Conservation (phyloP, 176 grass and related monocot genomes). For the Echinochloa phyllopogon region DNA sequence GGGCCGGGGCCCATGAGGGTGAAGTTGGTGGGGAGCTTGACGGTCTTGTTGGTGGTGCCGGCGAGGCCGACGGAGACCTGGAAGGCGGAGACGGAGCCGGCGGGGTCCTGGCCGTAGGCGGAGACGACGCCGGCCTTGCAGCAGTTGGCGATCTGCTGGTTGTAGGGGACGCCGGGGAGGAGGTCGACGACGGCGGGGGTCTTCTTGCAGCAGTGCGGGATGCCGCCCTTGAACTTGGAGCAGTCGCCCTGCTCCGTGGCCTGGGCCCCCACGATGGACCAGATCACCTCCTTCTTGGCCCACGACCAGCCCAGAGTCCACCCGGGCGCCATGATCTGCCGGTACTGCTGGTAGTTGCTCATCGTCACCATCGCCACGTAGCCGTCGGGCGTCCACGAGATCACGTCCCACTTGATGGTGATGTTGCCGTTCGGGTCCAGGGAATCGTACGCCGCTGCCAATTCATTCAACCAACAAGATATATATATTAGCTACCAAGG, state of each 20-base stretch:
- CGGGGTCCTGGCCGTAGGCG: constrained; percentile 77
- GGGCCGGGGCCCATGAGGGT: constrained; percentile 68
- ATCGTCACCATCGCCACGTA: constrained; percentile 90
- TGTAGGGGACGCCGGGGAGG: constrained; percentile 94
- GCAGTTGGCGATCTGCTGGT: constrained; percentile 99
- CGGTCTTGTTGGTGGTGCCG: constrained; percentile 92
- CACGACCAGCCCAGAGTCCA: constrained; percentile 88
- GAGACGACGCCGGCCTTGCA: constrained; percentile 88
- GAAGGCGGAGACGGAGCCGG: constrained; percentile 63
- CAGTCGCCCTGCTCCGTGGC: constrained; percentile 92
- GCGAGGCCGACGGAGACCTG: constrained; percentile 85
- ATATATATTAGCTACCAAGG: no score
- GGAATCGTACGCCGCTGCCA: constrained; percentile 71
- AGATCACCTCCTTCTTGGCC: constrained; percentile 99
- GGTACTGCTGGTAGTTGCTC: constrained; percentile 95
- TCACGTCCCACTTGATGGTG: constrained; percentile 90
- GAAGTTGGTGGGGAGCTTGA: constrained; percentile 88
- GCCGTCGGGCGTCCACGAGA: constrained; percentile 92
- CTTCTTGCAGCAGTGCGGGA: constrained; percentile 85
- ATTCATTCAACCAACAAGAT: no score
- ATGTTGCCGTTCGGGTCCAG: constrained; percentile 90
- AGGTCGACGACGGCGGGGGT: constrained; percentile 77
- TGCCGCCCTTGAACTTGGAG: constrained; percentile 89
- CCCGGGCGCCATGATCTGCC: constrained; percentile 75
- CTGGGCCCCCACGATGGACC: constrained; percentile 95